phyloP scores from a whole-genome alignment of 345 rosid genomes.

The Melastoma malabathricum region DNA sequence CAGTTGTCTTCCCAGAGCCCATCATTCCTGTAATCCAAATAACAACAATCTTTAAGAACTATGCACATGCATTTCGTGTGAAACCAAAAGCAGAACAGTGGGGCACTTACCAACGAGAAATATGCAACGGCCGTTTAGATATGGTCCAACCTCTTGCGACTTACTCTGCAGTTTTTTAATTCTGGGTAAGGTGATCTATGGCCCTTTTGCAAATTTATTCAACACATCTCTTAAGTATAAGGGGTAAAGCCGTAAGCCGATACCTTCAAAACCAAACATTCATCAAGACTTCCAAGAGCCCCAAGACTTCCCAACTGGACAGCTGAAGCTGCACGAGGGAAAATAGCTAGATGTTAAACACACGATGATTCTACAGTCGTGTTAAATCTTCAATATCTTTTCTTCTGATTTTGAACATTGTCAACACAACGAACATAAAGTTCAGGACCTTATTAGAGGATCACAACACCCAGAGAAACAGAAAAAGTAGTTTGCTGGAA shows the following conservation, averaged over 20 bases:
- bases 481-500: no score
- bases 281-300: constrained; percentile 23
- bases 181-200: constrained; percentile 12
- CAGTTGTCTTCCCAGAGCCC: constrained; percentile 97
- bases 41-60: not conserved
- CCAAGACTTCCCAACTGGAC: constrained; percentile 35
- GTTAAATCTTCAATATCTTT: no score
- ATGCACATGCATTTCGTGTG: not conserved
- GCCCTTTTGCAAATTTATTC: not conserved
- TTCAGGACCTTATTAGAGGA: no score
- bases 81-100: not conserved
- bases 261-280: constrained; percentile 53
- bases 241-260: no score
- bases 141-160: constrained; percentile 58
- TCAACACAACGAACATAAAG: no score
- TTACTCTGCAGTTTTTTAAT: constrained; percentile 48
- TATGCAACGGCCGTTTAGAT: constrained; percentile 61
- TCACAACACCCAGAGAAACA: no score
- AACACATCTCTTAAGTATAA: not conserved
- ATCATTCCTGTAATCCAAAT: constrained; percentile 57
- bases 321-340: constrained; percentile 32
- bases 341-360: no score
- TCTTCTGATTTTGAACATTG: no score
- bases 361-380: not conserved
- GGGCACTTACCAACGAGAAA: constrained; percentile 81